Base-by-base conservation (phyloP, 495 filamentous ascomycete species). In the Penicillium soppii region DNA sequence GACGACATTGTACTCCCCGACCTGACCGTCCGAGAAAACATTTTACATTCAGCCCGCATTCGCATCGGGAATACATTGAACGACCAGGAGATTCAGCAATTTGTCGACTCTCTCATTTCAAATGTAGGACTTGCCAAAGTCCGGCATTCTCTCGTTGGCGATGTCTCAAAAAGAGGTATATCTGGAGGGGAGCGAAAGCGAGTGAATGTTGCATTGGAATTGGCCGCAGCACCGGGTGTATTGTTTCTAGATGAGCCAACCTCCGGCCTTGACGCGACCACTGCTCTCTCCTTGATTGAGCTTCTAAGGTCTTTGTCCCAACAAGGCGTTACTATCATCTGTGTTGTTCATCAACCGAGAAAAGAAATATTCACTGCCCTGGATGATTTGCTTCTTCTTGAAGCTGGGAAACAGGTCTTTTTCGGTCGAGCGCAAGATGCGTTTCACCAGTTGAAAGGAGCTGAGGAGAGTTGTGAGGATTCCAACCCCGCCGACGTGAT, bases 171-270 rank as follows among this genome's bases (percentile, higher is more conserved):
- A 29, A 85, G 88, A 12, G 88, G 88, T 50, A 77, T 91, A 19
- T 86, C 82, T 13, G 88, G 88, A 22, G 88, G 88, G 16, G 87
- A 92, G 63, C 71, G 86, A 16, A 91, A 90, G 68, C 80, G 75
- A 20, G 57, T 63, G 1, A 49, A 22, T 19, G 60, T 65, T 29
- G 63, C 53, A 16, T 45, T 76, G 48, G 71, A 73, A 46, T 78
- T 90, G 70, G 74, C 84, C 32, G 84, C 83, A 7, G 83, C 83
- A 43, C 83, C 82, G 15, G 80, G 78, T 44, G 71, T 90, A 15
- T 74, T 80, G 35, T 84, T 79, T 7, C 89, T 86, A 83, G 88
- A 91, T 61, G 89, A 91, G 67, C 81, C 77, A 29, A 89, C 87
- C 3, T 79, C 88, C 40, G 88, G 88, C 17, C 73, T 91, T n/a